phyloP scores from a whole-genome alignment of 139 green algal genomes.

The Marvania coccoides region DNA sequence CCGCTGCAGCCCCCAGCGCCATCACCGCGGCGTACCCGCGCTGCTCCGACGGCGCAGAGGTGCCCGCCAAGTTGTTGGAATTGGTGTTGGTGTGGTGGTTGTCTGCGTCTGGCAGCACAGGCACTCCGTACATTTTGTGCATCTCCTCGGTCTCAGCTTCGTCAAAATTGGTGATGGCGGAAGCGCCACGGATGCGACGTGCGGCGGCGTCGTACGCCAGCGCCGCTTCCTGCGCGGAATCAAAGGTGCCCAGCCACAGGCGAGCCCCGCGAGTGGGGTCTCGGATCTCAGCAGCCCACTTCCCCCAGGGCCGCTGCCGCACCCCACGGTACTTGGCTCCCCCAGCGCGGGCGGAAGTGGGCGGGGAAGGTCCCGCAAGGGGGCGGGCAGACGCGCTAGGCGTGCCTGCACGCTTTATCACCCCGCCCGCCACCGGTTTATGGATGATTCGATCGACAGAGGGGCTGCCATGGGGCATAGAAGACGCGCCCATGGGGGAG shows the following conservation, averaged over 20 bases:
- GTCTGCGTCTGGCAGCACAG: slow-evolving; percentile 3
- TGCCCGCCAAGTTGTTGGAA: not conserved
- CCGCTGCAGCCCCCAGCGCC: not conserved
- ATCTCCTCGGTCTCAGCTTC: slow-evolving; percentile 9
- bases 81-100: not conserved
- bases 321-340: slow-evolving; percentile 40
- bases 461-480: not conserved
- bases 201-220: slow-evolving; percentile 78
- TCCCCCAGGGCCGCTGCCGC: slow-evolving; percentile 94
- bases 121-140: slow-evolving; percentile 1
- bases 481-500: not conserved
- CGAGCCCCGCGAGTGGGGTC: slow-evolving; percentile 82
- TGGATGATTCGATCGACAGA: slow-evolving; percentile 3
- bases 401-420: slow-evolving; percentile 1
- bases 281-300: slow-evolving; percentile 95
- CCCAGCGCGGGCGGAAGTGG: not conserved
- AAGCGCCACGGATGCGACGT: slow-evolving; percentile 60
- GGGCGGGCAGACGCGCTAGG: not conserved
- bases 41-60: not conserved
- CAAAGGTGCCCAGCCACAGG: slow-evolving; percentile 94
- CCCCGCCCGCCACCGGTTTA: not conserved
- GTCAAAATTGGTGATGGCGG: slow-evolving; percentile 71
- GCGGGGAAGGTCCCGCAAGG: not conserved
- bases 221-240: slow-evolving; percentile 77
- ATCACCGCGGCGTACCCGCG: not conserved